phyloP scores from a whole-genome alignment of 306 rosid species.

The Sphenostylis stenocarpa region DNA sequence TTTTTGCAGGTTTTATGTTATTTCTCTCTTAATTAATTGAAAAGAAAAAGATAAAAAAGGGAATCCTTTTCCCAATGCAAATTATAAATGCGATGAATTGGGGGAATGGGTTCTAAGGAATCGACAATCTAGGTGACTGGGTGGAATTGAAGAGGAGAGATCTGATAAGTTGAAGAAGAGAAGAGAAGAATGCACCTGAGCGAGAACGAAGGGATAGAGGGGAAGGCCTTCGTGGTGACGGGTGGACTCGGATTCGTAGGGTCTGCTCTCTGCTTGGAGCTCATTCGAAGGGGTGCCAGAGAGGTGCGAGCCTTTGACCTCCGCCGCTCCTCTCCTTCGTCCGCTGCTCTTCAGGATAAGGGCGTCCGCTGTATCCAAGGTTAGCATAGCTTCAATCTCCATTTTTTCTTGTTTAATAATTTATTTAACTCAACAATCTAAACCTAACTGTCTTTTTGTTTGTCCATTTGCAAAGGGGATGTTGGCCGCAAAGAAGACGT shows the following conservation, averaged over 20 bases:
- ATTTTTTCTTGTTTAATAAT: not conserved
- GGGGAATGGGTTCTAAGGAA: not conserved
- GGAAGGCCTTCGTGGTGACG: conserved; percentile 67
- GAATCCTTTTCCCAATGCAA: no score
- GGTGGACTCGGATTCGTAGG: conserved; percentile 92
- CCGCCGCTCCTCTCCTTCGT: conserved; percentile 62
- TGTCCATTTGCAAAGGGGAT: conserved; percentile 48
- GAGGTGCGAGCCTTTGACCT: conserved; percentile 79
- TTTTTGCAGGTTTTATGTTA: no score
- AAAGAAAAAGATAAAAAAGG: no score
- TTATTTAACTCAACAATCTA: not conserved
- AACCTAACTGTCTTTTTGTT: not conserved
- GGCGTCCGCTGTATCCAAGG: conserved; percentile 78
- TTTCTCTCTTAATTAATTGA: no score
- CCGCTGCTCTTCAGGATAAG: conserved; percentile 43
- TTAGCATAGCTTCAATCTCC: not conserved
- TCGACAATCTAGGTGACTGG: not conserved
- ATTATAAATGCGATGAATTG: not conserved
- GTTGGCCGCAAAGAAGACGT: conserved; percentile 66
- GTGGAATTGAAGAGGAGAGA: not conserved
- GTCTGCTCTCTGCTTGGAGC: conserved; percentile 86
- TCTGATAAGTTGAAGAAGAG: not conserved
- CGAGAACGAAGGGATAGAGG: conserved; percentile 92
- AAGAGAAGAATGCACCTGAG: conserved; percentile 58
- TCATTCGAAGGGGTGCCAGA: conserved; percentile 69